Percentiles rank a stretch among this genome's conserved stretches.
phyloP scores from a whole-genome alignment of 768 basidiomycete genomes.

The Lentinula boryana region DNA sequence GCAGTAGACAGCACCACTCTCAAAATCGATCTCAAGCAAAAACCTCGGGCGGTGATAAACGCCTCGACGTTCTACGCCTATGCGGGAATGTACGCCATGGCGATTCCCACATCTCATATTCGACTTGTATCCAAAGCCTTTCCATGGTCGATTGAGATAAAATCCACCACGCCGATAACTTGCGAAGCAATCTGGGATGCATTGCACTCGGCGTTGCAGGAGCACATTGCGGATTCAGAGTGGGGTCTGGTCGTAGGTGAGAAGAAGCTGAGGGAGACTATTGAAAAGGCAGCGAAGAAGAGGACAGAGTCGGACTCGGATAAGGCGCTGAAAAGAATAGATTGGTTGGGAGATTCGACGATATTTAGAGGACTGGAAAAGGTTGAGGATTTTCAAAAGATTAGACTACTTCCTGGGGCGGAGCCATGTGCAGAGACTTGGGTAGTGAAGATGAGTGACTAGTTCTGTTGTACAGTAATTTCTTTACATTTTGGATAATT shows the following conservation, averaged over 20 bases:
- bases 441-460: constrained; percentile 42
- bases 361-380: constrained; percentile 58
- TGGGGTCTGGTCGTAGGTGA: constrained; percentile 52
- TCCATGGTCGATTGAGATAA: constrained; percentile 62
- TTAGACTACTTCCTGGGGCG: constrained; percentile 41
- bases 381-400: constrained; percentile 50
- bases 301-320: constrained; percentile 32
- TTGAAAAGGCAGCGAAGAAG: constrained; percentile 47
- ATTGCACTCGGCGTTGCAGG: constrained; percentile 42
- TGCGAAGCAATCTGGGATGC: constrained; percentile 53
- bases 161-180: constrained; percentile 33
- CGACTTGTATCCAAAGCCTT: constrained; percentile 56
- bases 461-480: constrained; percentile 7
- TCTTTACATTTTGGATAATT: too few relatives aligned
- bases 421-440: constrained; percentile 46
- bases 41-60: constrained; percentile 35
- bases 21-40: constrained; percentile 42
- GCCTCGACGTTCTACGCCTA: constrained; percentile 35
- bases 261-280: constrained; percentile 32
- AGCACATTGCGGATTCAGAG: constrained; percentile 56
- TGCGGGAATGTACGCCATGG: constrained; percentile 29
- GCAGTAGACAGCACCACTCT: constrained; percentile 45
- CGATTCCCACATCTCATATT: constrained; percentile 30
- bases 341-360: constrained; percentile 55
- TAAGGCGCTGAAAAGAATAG: constrained; percentile 45